Evolutionary conservation across 768 basidiomycete species (phyloP).

Genomic region (Boletellus ananas): DNA sequence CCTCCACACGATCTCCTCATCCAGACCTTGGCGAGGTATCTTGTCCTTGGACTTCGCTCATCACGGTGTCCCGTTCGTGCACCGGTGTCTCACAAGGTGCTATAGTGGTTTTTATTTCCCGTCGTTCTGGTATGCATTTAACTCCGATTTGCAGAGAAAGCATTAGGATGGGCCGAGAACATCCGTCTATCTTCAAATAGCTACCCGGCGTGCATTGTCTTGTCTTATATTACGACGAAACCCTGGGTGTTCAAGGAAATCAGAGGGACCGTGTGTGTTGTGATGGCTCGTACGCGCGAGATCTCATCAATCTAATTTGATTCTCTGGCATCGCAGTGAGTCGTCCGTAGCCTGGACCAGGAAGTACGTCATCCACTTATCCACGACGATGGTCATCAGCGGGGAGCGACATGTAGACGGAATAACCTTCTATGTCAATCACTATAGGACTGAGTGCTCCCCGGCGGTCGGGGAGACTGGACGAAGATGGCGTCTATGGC

Average conservation of each 20-base stretch:
- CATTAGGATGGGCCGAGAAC: conserved; percentile 38
- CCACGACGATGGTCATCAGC: conserved; percentile 52
- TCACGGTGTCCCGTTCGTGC: no score
- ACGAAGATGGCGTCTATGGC: conserved; percentile 66
- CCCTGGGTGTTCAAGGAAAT: conserved; percentile 88
- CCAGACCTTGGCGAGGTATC: no score
- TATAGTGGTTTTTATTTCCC: conserved; percentile 61
- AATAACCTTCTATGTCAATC: no score
- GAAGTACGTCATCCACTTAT: conserved; percentile 52
- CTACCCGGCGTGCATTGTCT: conserved; percentile 47
- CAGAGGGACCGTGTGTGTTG: conserved; percentile 70
- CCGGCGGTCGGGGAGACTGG: no score
- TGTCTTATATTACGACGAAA: conserved; percentile 80
- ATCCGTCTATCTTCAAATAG: conserved; percentile 75
- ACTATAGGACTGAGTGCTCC: conserved; percentile 54
- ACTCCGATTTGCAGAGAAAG: background rate
- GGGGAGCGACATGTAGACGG: conserved; percentile 46
- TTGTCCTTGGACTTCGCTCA: no score
- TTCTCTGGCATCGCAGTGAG: conserved; percentile 35
- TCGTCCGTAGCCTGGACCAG: conserved; percentile 70
- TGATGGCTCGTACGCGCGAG: no score
- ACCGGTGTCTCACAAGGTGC: conserved; percentile 7
- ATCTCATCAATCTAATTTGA: background rate
- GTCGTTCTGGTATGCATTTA: conserved; percentile 55
- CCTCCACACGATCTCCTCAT: no score